Evolutionary conservation across 192 early-diverging fungal species (phyloP).

Genomic region (Linderina pennispora): DNA sequence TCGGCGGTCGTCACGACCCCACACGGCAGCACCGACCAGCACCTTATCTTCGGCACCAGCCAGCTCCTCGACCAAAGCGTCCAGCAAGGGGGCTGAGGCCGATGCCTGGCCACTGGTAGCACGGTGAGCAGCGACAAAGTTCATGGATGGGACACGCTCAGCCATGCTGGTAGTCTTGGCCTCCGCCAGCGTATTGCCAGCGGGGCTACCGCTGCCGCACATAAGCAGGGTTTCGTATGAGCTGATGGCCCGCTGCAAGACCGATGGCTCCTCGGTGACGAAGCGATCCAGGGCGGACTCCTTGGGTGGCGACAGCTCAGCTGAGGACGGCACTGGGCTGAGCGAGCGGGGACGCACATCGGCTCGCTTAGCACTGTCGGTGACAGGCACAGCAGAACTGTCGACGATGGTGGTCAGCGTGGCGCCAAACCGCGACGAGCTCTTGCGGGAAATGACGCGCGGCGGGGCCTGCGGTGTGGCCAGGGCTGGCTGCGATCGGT

Average conservation of each 20-base stretch:
- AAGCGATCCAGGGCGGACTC: conserved; percentile 39
- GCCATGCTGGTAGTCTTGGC: background rate
- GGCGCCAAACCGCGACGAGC: conserved; percentile 38
- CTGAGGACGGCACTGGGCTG: background rate
- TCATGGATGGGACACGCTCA: background rate
- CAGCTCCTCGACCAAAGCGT: conserved; percentile 12
- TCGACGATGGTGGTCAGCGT: conserved; percentile 31
- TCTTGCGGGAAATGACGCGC: conserved; percentile 35
- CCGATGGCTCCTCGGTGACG: conserved; percentile 12
- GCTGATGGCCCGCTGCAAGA: conserved; percentile 22
- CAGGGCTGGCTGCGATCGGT: background rate
- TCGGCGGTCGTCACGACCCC: conserved; percentile 52
- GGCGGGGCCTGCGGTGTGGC: background rate
- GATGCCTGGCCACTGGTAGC: background rate
- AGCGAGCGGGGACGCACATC: background rate
- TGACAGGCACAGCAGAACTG: background rate
- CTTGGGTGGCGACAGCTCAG: conserved; percentile 1
- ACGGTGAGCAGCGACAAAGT: background rate
- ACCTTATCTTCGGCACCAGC: conserved; percentile 19
- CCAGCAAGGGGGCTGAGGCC: conserved; percentile 2
- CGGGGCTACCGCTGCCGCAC: too few species aligned
- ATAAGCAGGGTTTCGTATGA: conserved; percentile 36
- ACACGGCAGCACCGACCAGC: conserved; percentile 34
- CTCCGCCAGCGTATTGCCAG: background rate
- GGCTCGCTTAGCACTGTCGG: background rate